Evolutionary conservation across 1,139 yeast species (phyloP), one percentile per base, ranked within the genome.

Genomic region (Debaryomyces sp.): DNA sequence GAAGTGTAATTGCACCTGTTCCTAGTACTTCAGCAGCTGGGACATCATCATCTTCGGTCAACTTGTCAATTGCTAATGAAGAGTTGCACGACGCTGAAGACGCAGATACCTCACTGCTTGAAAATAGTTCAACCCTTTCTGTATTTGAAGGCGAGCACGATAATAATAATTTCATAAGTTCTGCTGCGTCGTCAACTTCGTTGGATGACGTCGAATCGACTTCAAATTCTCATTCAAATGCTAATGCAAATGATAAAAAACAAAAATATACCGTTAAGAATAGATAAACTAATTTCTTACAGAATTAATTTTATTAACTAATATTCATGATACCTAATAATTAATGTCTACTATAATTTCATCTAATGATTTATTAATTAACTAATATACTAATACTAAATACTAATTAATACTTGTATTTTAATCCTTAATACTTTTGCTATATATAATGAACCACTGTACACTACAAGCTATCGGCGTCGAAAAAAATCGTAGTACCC

Each of bases 101-200:
- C 27, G 63, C 60, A 5, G 73, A 68, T 32, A 60, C 64, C n/a
- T 63, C 64, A 2, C 63, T 66, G 23, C 60, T 61, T 49, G 77
- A 72, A 46, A 64, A 69, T 49, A 68, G 73, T 47, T 68, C 73
- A 12, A 61, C 76, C n/a, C 73, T 75, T 13, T 72, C 77, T 35
- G 77, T 75, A 5, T 75, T 75, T 59, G 71, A 61, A 42, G 70
- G 62, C 13, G 68, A 60, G 18, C 60, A 58, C 23, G 71, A 61
- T 43, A 69, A 61, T 15, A 61, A 59, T 23, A 49, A 62, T 45
- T 62, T 58, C 37, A 56, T 59, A 34, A 63, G 66, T 43, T 63
- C 66, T 27, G 58, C 69, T 13, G 63, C 71, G 1, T 69, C 74
- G 26, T 57, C 67, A 17, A 64, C 72, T 17, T 69, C 74, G 29